These are phyloP conservation scores for Oenanthe javanica DNA, from an alignment of 140 eudicot species.

Conservation along the genomic window DNA sequence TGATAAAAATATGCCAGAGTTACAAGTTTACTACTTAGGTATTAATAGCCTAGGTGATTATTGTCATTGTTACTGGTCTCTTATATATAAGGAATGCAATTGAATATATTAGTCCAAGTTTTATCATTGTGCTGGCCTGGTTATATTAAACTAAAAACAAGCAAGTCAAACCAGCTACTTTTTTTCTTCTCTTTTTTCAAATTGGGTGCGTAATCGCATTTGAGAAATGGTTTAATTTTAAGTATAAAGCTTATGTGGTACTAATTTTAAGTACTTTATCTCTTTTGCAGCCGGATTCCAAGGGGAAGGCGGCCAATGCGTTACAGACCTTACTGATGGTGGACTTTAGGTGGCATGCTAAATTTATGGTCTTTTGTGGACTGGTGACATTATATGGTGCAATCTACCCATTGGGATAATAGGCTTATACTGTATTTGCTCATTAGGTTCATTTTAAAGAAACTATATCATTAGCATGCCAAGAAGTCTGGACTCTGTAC, in stretches of 20 bases:
- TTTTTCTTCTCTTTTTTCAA: neutral
- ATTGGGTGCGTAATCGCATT: neutral
- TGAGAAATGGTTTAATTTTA: neutral
- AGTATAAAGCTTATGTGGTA: neutral
- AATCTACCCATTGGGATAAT: conserved; percentile 12
- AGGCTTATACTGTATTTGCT: neutral
- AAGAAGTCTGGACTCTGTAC: conserved; percentile 23
- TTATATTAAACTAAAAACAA: neutral
- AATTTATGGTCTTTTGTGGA: conserved; percentile 8
- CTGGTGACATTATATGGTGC: conserved; percentile 12
- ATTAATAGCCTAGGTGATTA: neutral
- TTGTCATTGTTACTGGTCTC: neutral
- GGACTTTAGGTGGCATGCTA: neutral
- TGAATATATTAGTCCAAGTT: neutral
- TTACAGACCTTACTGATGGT: conserved; percentile 60
- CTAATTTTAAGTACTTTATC: neutral
- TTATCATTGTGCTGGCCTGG: neutral
- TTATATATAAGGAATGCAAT: neutral
- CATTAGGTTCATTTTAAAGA: conserved; percentile 20
- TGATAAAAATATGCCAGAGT: neutral
- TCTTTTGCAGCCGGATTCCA: conserved; percentile 64
- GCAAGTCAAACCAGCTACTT: neutral
- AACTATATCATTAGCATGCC: conserved; percentile 28
- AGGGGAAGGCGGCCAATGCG: conserved; percentile 78
- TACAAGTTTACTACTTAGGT: neutral